Percentiles rank a stretch among this genome's conserved stretches.
These are phyloP conservation scores for Trypanosoma grayi DNA, from an alignment of 208 protist genomes.

Conservation along the genomic window DNA sequence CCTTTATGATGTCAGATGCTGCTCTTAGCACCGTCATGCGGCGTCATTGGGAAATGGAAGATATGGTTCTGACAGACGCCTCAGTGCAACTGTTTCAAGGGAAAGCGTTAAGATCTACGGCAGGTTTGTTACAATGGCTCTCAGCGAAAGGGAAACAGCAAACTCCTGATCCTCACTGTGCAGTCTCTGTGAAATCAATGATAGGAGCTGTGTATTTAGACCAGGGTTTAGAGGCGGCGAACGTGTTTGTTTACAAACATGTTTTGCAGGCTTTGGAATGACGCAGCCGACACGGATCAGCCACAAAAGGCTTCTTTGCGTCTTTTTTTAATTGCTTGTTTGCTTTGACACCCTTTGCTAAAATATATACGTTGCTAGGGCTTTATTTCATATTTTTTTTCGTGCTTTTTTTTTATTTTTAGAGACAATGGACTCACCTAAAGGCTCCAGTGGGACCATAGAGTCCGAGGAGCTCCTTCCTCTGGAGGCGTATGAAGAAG, in stretches of 20 bases:
- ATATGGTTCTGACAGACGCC: conserved; percentile 85
- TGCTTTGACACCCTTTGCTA: background rate
- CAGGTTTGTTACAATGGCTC: conserved; percentile 59
- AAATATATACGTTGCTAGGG: background rate
- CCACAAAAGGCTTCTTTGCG: background rate
- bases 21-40: conserved; percentile 64
- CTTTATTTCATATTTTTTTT: conserved; percentile 7
- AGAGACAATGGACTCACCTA: conserved; percentile 2
- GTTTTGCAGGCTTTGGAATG: conserved; percentile 46
- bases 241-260: conserved; percentile 51
- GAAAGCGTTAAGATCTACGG: conserved; percentile 43
- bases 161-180: conserved; percentile 71
- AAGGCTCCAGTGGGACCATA: background rate
- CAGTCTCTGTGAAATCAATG: conserved; percentile 70
- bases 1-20: conserved; percentile 52
- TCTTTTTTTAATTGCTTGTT: conserved; percentile 1
- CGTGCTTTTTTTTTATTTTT: conserved; percentile 18
- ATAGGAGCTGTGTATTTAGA: conserved; percentile 71
- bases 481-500: conserved; percentile 66
- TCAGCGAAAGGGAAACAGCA: conserved; percentile 32
- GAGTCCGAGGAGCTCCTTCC: conserved; percentile 28
- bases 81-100: conserved; percentile 58
- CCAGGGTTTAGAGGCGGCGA: conserved; percentile 44
- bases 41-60: conserved; percentile 69
- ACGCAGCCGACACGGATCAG: background rate